Evolutionary conservation across 2,329 filamentous ascomycete species (phyloP).

Genomic region (Coleophoma cylindrospora): DNA sequence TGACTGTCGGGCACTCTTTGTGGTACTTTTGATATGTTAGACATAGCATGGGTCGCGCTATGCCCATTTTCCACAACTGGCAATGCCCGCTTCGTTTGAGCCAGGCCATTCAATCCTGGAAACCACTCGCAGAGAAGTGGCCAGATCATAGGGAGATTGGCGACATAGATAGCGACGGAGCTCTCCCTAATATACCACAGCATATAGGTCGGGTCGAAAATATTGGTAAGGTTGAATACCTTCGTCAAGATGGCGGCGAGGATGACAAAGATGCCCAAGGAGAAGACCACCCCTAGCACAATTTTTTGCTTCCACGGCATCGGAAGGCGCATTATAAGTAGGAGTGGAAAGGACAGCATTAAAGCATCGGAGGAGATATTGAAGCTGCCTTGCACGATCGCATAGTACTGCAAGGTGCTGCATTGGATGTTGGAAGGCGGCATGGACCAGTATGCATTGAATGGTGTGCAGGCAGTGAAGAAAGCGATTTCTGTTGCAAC

Average conservation of each 20-base stretch:
- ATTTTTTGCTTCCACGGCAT: slow-evolving; percentile 45
- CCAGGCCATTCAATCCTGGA: slow-evolving; percentile 3
- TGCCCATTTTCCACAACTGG: too few relatives aligned
- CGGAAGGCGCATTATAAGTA: slow-evolving; percentile 43
- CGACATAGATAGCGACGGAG: slow-evolving; percentile 45
- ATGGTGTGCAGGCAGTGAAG: slow-evolving; percentile 45
- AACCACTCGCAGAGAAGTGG: slow-evolving; percentile 15
- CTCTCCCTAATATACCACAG: slow-evolving; percentile 48
- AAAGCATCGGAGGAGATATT: slow-evolving; percentile 54
- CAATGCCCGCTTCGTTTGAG: background rate
- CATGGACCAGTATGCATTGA: slow-evolving; percentile 50
- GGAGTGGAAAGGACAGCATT: slow-evolving; percentile 52
- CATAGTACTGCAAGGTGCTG: slow-evolving; percentile 48
- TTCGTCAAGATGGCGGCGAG: slow-evolving; percentile 43
- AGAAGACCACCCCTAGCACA: slow-evolving; percentile 40
- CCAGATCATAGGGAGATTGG: slow-evolving; percentile 47
- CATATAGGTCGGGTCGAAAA: slow-evolving; percentile 24
- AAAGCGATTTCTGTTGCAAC: slow-evolving; percentile 44
- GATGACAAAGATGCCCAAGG: slow-evolving; percentile 40
- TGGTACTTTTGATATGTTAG: too few relatives aligned
- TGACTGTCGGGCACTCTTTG: too few relatives aligned
- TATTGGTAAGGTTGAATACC: slow-evolving; percentile 31
- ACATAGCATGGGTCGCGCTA: too few relatives aligned
- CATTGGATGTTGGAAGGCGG: slow-evolving; percentile 47
- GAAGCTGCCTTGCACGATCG: slow-evolving; percentile 51